Base-by-base conservation (phyloP, 83 land plant species). In the Thuja plicata region DNA sequence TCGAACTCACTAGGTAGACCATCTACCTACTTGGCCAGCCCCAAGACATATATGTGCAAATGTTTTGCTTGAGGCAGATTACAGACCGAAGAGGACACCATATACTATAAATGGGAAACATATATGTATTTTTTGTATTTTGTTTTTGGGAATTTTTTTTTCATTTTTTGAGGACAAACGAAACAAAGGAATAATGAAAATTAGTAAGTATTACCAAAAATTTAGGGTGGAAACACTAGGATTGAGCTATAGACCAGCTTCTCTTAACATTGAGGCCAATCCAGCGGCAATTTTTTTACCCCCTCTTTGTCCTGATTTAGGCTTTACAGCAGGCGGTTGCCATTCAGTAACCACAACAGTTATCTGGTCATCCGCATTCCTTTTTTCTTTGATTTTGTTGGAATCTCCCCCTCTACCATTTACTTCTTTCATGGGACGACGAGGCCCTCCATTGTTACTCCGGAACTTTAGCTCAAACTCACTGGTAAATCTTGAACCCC, bases 301-400 rank as follows among this genome's bases (percentile, higher is more conserved):
- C 81, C 81, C 88, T 74, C 54, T 87, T 24, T 87, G 88, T 10
- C 32, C 79, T 40, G 89, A 0, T 88, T 70, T 85, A 5, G 89
- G 88, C 43, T 40, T 88, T 12, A 90, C 92, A 21, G 91, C 87
- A 54, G 92, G 92, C 3, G 87, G 92, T 79, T 90, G 52, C 92
- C 92, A 91, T 34, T 87, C 89, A 5, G 92, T 79, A 17, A 88
- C 57, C 62, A 90, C 73, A 50, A 87, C 92, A 76, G 89, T 88
- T 54, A 87, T 89, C 81, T 91, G 52, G 57, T 89, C 88, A 73
- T 45, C 74, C 5, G 71, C 35, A 35, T 35, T 8, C 3, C n/a
- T 9, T 3, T 86, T 24, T 30, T 57, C 71, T 57, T 60, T 32
- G n/a, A 54, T 5, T 21, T 21, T 43, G 11, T 21, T 19, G 27